A percentile compares a stretch with the other conserved stretches of the same genome.
These are phyloP conservation scores for Mytilinidion resinicola DNA, from an alignment of 495 filamentous ascomycete species.

Conservation along the genomic window DNA sequence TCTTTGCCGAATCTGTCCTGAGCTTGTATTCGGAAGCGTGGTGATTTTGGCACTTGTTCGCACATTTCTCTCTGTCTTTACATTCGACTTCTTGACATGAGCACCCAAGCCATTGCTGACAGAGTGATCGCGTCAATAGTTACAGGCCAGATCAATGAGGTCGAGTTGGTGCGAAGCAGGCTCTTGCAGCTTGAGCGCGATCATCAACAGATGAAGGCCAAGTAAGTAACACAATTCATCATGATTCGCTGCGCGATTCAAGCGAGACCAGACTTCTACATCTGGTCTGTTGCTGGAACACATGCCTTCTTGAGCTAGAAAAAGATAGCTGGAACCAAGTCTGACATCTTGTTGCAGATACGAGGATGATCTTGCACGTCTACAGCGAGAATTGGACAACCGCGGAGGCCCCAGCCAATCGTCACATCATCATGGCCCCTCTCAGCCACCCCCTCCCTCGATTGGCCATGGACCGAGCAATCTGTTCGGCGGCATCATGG, in stretches of 20 bases:
- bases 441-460: constrained; percentile 74
- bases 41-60: no score
- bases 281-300: background rate
- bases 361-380: constrained; percentile 78
- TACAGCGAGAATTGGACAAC: constrained; percentile 83
- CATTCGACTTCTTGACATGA: no score
- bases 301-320: no score
- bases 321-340: background rate
- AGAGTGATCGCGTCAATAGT: constrained; percentile 49
- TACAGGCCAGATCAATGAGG: constrained; percentile 78
- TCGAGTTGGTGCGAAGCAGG: constrained; percentile 85
- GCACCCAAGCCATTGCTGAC: background rate
- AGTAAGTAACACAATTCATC: constrained; percentile 50
- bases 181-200: constrained; percentile 85
- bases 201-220: constrained; percentile 78
- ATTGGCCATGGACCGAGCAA: constrained; percentile 90
- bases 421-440: constrained; percentile 64
- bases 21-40: no score
- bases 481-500: constrained; percentile 92
- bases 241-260: no score
- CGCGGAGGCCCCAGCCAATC: constrained; percentile 66
- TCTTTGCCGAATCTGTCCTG: background rate
- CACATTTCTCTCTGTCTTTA: no score
- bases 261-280: background rate
- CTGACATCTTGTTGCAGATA: constrained; percentile 53